These are phyloP conservation scores for Nephelium lappaceum DNA, from an alignment of 345 rosid genomes.

Conservation along the genomic window DNA sequence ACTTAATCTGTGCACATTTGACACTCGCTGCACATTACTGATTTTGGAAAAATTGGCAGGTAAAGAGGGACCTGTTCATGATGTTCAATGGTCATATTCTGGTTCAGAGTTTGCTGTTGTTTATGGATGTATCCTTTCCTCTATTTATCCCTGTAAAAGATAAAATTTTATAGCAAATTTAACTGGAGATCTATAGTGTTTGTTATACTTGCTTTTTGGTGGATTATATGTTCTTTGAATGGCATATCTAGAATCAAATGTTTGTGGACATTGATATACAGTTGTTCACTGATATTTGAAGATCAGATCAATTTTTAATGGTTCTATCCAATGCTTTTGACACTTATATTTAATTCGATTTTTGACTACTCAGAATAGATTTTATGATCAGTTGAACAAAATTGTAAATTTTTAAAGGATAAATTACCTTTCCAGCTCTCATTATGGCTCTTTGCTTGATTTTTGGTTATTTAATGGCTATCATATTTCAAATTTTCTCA, in stretches of 20 bases:
- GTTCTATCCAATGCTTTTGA: background rate
- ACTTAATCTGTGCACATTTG: constrained; percentile 16
- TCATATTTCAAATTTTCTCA: background rate
- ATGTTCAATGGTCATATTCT: constrained; percentile 93
- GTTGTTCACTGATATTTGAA: background rate
- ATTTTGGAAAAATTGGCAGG: constrained; percentile 54
- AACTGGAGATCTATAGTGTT: background rate
- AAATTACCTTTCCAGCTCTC: background rate
- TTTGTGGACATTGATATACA: background rate
- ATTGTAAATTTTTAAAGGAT: background rate
- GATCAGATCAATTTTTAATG: background rate
- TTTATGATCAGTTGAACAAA: background rate
- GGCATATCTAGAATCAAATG: background rate
- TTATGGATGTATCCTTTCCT: constrained; percentile 93
- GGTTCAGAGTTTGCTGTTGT: constrained; percentile 95
- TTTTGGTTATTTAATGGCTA: background rate
- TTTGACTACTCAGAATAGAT: background rate
- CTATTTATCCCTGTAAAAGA: background rate
- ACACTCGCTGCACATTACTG: constrained; percentile 28
- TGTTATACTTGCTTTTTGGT: background rate
- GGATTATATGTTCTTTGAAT: constrained; percentile 6
- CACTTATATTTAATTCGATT: background rate
- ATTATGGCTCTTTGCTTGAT: background rate
- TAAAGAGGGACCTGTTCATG: constrained; percentile 97
- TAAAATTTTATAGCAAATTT: background rate